Evolutionary conservation across 495 filamentous ascomycete genomes (phyloP), one percentile per base, ranked within the genome.

Genomic region (Talaromyces nanjingensis): DNA sequence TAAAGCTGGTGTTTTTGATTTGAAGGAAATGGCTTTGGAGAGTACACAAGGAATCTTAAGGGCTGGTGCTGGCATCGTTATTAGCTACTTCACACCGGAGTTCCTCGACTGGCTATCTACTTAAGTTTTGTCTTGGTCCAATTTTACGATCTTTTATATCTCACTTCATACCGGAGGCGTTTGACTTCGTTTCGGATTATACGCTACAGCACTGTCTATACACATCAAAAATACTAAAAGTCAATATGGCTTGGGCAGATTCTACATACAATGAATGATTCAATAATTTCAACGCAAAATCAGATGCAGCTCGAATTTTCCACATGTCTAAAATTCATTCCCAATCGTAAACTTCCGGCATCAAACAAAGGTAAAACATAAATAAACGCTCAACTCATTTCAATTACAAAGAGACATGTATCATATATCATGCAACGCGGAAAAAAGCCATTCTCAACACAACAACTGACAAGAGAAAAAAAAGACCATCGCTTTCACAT

Each of bases 1-100:
- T 22, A 94, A 96, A 74, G 93, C 94, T 9, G 94, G 94, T 0
- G 94, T 98, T n/a, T 98, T 98, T 72, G 93, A 96, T 73, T 78
- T 98, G 72, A 96, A 92, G 76, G 82, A 89, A 2, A 97, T 97
- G 91, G 96, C 91, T 0, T 93, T 96, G 71, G 94, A 98, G 75
- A 87, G 89, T 64, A 92, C 92, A 0, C 89, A 98, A 71, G 90
- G 93, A 1, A 98, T 98, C 64, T 74, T 98, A 58, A 84, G 94
- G 66, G 94, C 94, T 53, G 94, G 94, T 29, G 94, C 96, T 12
- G 90, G 85, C 2, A 97, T 98, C 70, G 83, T 98, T 52, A 79
- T 98, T 65, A 93, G 84, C 73, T 98, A 98, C 73, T 98, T 98
- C 70, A 91, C 89, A 0, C 94, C 96, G 6, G 88, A 97, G 47